Evolutionary conservation across 352 stramenopile species (phyloP).

Genomic region (Phytopythium delawarense): DNA sequence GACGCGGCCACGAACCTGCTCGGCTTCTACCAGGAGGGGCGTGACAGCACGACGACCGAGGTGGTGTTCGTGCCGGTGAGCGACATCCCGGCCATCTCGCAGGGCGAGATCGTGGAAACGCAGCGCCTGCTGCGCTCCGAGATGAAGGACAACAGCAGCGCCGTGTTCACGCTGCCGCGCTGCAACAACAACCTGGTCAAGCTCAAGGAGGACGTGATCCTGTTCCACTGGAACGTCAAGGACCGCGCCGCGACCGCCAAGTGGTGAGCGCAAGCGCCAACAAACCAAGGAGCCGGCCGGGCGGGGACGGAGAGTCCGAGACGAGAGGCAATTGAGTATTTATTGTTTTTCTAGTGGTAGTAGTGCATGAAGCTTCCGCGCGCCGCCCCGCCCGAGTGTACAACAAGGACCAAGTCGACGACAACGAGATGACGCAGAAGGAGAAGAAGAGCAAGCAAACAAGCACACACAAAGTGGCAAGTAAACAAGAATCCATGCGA

Average conservation of each 20-base stretch:
- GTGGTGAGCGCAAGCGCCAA: conserved; percentile 21
- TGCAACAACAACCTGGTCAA: conserved; percentile 85
- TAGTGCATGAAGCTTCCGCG: conserved; percentile 2
- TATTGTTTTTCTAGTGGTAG: conserved; percentile 9
- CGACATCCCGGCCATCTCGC: conserved; percentile 69
- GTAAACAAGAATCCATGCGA: conserved; percentile 3
- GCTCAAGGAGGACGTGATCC: conserved; percentile 82
- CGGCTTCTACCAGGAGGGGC: conserved; percentile 77
- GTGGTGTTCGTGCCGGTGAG: conserved; percentile 77
- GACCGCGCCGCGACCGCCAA: conserved; percentile 41
- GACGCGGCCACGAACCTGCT: conserved; percentile 64
- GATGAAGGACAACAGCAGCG: conserved; percentile 68
- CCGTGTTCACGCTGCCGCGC: conserved; percentile 59
- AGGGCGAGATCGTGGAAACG: conserved; percentile 62
- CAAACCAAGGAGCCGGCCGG: background rate
- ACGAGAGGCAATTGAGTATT: conserved; percentile 10
- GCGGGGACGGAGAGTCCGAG: background rate
- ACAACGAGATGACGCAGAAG: no score
- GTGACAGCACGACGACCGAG: conserved; percentile 71
- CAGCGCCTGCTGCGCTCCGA: conserved; percentile 61
- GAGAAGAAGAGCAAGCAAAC: background rate
- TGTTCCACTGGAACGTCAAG: conserved; percentile 84
- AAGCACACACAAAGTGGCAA: background rate
- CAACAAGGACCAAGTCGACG: background rate
- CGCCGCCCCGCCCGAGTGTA: background rate